A percentile compares a stretch with the other conserved stretches of the same genome.
These are phyloP conservation scores for Suillus bovinus DNA, from an alignment of 768 basidiomycete genomes.

Conservation along the genomic window DNA sequence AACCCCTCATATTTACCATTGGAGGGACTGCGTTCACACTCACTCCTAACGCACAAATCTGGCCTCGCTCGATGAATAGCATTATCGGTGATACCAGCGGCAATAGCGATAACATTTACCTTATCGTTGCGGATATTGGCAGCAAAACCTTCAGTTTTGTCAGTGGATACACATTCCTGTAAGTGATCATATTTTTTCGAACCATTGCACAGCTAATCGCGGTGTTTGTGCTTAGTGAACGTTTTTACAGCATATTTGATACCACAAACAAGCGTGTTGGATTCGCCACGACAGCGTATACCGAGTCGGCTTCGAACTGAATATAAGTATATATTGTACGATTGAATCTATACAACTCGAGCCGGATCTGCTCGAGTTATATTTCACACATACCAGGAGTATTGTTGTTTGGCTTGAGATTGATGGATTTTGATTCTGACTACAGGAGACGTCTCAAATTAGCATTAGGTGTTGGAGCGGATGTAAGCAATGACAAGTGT, in stretches of 20 bases:
- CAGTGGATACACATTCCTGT: constrained; percentile 14
- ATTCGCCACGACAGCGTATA: constrained; percentile 36
- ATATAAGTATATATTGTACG: not conserved
- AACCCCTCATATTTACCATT: constrained; percentile 14
- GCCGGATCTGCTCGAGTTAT: not conserved
- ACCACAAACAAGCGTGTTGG: constrained; percentile 32
- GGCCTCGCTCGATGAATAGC: constrained; percentile 36
- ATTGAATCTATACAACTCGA: not conserved
- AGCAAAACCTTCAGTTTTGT: constrained; percentile 21
- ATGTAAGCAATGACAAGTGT: no score
- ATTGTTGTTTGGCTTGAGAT: not conserved
- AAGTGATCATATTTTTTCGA: constrained; percentile 12
- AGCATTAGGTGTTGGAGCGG: no score
- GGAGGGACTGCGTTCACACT: constrained; percentile 27
- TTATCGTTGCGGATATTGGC: constrained; percentile 25
- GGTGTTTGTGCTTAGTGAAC: constrained; percentile 17
- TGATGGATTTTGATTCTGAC: not conserved
- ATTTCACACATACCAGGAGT: not conserved
- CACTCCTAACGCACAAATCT: constrained; percentile 33
- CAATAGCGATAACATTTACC: constrained; percentile 2
- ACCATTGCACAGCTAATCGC: not conserved
- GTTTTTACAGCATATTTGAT: constrained; percentile 40
- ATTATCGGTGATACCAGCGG: constrained; percentile 28
- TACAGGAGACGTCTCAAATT: no score
- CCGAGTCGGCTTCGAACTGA: constrained; percentile 14